Evolutionary conservation across 371 early-diverging fungal species (phyloP), one percentile per base, ranked within the genome.

Genomic region (Mucor ambiguus): DNA sequence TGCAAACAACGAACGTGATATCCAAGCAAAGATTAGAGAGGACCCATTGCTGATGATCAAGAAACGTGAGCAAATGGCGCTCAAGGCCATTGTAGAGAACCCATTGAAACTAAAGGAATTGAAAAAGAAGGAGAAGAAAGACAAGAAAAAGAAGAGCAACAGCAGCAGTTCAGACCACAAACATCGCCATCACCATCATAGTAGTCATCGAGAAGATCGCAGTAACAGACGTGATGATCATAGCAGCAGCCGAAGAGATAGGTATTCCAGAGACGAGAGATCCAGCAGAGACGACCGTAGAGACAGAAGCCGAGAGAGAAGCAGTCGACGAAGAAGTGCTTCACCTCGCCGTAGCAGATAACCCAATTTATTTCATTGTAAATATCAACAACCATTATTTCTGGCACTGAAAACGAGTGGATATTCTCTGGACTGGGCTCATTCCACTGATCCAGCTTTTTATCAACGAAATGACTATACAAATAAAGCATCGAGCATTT

Each of bases 21-120:
- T 90, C 14, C 88, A 89, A 64, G 78, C 92, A 57, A 98, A 98
- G 70, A 85, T 93, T 41, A 76, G 96, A 55, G 97, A 97, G 69
- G 98, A 98, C 75, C 98, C 98, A 10, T 73, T 97, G 62, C 73
- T 95, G 28, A 87, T 89, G 57, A 96, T 98, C 66, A 93, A 93
- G 71, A 82, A 87, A 57, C 84, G 91, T 24, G 96, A 98, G 71
- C 95, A 95, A 66, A 90, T 85, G 38, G 87, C 91, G 10, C 69
- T 96, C 64, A 87, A 95, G 57, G 83, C 87, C 2, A 84, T 94
- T 70, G 74, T 93, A 63, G 89, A 86, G 59, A 94, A 94, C 64
- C 95, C 95, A 4, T 63, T 90, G 32, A 81, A 84, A 22, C 71
- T 92, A 71, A 90, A 88, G 57, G 83, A 89, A 29, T 64, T 92